phyloP scores from a whole-genome alignment of 2,329 filamentous ascomycete genomes.

The Delphinella strobiligena region DNA sequence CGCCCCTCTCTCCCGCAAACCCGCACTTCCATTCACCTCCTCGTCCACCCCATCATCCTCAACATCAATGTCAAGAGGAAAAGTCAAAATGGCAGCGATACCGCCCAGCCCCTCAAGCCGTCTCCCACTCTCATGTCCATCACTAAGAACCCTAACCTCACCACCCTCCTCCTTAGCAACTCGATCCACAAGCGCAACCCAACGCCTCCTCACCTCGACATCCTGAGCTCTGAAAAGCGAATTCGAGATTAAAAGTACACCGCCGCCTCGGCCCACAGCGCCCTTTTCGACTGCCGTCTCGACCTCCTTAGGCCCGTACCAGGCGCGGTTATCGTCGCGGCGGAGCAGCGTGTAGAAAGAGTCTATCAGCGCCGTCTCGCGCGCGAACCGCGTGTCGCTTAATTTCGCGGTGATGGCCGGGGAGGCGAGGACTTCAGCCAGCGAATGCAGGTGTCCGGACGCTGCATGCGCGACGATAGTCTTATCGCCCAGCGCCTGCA shows the following conservation, averaged over 20 bases:
- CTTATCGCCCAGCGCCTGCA: conserved; percentile 51
- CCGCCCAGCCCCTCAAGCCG: conserved; percentile 72
- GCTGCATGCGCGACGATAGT: conserved; percentile 69
- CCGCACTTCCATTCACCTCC: conserved; percentile 13
- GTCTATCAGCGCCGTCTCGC: conserved; percentile 76
- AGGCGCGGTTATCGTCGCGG: conserved; percentile 75
- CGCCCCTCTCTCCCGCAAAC: conserved; percentile 9
- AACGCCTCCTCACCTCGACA: conserved; percentile 61
- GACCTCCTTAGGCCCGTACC: conserved; percentile 79
- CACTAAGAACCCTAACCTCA: conserved; percentile 79
- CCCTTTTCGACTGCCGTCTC: conserved; percentile 74
- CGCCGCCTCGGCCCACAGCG: conserved; percentile 76
- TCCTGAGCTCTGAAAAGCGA: conserved; percentile 75
- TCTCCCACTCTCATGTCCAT: conserved; percentile 86
- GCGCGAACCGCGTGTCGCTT: conserved; percentile 76
- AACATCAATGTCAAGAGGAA: conserved; percentile 66
- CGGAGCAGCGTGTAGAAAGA: conserved; percentile 67
- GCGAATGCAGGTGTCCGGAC: conserved; percentile 73
- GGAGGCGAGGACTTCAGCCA: conserved; percentile 77
- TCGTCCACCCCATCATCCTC: conserved; percentile 54
- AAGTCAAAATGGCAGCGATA: conserved; percentile 83
- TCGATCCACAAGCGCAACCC: conserved; percentile 75
- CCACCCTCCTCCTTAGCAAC: conserved; percentile 74
- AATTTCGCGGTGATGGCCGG: conserved; percentile 66
- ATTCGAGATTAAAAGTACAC: conserved; percentile 77